Conservation (phyloP, 257 asterid species). For the Eustoma russellianum region DNA sequence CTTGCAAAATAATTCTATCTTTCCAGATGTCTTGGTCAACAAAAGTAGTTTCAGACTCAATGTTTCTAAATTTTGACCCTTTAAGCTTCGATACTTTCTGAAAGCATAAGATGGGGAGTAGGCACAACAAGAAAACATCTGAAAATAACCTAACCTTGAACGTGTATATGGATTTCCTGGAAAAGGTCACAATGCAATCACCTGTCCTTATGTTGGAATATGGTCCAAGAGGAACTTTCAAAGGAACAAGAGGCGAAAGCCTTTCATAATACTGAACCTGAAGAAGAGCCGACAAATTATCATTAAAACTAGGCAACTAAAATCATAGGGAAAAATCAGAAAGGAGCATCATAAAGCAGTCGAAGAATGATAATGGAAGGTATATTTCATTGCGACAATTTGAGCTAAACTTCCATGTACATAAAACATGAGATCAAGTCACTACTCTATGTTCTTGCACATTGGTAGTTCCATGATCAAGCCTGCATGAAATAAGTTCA, state of each 20-base stretch:
- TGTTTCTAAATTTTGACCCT: too few relatives aligned
- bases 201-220: constrained; percentile 63
- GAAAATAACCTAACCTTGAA: constrained; percentile 45
- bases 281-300: constrained; percentile 12
- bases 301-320: not conserved
- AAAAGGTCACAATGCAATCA: constrained; percentile 90
- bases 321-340: not conserved
- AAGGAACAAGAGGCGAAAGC: constrained; percentile 92
- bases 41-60: too few relatives aligned
- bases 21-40: too few relatives aligned
- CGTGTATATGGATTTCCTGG: constrained; percentile 64
- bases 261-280: constrained; percentile 85
- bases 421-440: too few relatives aligned
- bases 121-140: not conserved
- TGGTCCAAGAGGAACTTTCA: constrained; percentile 60
- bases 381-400: too few relatives aligned
- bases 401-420: too few relatives aligned
- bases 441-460: too few relatives aligned
- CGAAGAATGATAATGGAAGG: not conserved
- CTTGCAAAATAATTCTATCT: too few relatives aligned
- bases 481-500: too few relatives aligned
- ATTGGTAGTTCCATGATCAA: too few relatives aligned
- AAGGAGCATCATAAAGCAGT: not conserved
- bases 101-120: too few relatives aligned
- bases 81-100: too few relatives aligned